Evolutionary conservation across 768 basidiomycete species (phyloP), one percentile per base, ranked within the genome.

Genomic region (Boletus rufocinnamomeus): DNA sequence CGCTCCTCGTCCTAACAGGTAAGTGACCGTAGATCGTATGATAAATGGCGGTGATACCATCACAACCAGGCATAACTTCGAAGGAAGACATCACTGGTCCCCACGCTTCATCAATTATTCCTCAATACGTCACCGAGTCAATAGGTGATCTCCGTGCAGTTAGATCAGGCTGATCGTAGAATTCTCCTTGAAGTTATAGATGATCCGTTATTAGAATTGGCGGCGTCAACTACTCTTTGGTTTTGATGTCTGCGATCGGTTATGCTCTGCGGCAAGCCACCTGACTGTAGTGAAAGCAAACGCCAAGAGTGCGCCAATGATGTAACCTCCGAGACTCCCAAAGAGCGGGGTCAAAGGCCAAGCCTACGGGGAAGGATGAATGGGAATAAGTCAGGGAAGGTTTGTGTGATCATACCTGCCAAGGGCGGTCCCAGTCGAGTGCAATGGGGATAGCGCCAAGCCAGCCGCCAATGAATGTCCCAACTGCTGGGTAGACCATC

Each of bases 401-500:
- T 54, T n/a, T 59, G n/a, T 60, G 41, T 27, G 49, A 30, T 48
- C 84, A 56, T 53, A 91, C 94, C 88, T 98, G 96, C 95, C 95
- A 98, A 8, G 95, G 93, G 38, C 93, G 82, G 68, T 95, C 95
- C 96, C 96, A 98, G 74, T 98, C 96, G 19, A 98, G 84, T 0
- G 93, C 90, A 47, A 95, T 87, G 2, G 93, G 91, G 47, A 95
- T 78, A 11, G 82, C 84, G 17, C 94, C 95, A 16, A 82, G 37
- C 95, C 94, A 97, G 45, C 82, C 79, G 6, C 95, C 96, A 21
- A 87, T 30, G 44, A 89, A 62, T 0, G 90, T 77, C 41, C 92
- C 92, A 27, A 88, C 66, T 13, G 83, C 82, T 17, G 96, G 92
- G 65, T 91, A 94, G 19, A 95, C 82, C 23, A 96, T 71, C 0